A percentile compares a stretch with the other conserved stretches of the same genome.
phyloP scores from a whole-genome alignment of 495 filamentous ascomycete species.

The Aspergillus sparsus region DNA sequence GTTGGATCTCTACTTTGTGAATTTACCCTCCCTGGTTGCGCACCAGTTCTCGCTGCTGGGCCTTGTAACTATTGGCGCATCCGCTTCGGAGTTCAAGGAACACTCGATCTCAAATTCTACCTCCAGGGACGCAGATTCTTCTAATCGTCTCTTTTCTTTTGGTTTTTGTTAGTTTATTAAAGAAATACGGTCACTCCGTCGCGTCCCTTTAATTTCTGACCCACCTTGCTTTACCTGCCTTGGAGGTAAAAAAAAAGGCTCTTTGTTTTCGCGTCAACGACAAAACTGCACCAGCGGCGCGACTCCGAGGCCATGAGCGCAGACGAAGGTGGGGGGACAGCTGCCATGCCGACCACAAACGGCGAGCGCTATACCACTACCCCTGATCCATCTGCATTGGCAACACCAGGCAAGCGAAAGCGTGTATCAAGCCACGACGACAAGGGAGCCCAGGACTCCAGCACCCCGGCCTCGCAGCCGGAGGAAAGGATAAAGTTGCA shows the following conservation, averaged over 20 bases:
- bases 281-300: constrained; percentile 29
- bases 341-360: constrained; percentile 40
- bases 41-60: constrained; percentile 32
- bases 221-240: constrained; percentile 1
- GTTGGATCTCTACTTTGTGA: constrained; percentile 18
- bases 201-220: constrained; percentile 14
- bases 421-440: constrained; percentile 45
- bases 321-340: constrained; percentile 42
- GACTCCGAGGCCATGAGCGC: constrained; percentile 44
- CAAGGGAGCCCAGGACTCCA: constrained; percentile 33
- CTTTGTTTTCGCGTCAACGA: constrained; percentile 29
- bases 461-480: constrained; percentile 24
- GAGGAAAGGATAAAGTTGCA: constrained; percentile 42
- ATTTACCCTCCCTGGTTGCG: constrained; percentile 34
- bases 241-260: constrained; percentile 8
- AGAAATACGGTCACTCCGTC: constrained; percentile 13
- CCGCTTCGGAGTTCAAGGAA: constrained; percentile 31
- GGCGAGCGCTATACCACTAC: constrained; percentile 38
- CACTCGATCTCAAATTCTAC: constrained; percentile 18
- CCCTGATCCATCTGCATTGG: constrained; percentile 34
- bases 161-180: constrained; percentile 2
- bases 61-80: constrained; percentile 39
- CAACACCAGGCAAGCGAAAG: constrained; percentile 51
- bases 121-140: not conserved
- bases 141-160: constrained; percentile 6